Base-by-base conservation (phyloP, 1,139 yeast genomes). In the Diutina sp. region DNA sequence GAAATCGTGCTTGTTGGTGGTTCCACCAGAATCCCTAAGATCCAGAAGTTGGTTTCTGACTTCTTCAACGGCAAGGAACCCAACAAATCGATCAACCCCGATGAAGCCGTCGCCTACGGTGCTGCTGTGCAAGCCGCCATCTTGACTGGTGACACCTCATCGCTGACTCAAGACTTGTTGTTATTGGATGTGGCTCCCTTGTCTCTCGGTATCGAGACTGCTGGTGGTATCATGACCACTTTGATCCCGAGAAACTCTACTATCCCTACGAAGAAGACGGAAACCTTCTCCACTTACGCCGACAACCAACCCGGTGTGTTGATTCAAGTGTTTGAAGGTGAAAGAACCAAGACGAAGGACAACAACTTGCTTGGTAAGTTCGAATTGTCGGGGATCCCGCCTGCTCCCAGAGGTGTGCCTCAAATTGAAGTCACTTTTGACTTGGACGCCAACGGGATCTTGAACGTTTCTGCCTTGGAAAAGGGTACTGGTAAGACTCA, bases 11-110 rank as follows among this genome's bases (percentile, higher is more conserved):
- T 90, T 59, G 97, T 90, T 66, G 97, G 97, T 79, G 97, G 97
- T 76, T 90, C 97, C 55, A 90, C 97, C 60, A 90, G 97, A 84
- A 90, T 90, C 77, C 97, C 97, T 74, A 90, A 90, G 80, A 96
- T 90, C 63, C 97, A 89, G 79, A 87, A 87, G 73, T 80, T 90
- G 66, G 80, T 90, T 64, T 96, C 90, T 75, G 80, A 82, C 64
- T 90, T 76, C 82, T 90, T 90, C 73, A 86, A 86, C 69, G 96
- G 96, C 67, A 90, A 90, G 82, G 87, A 90, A 77, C 93, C 95
- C 58, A 85, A 95, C 63, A 90, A 89, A 81, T 95, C 96, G 76
- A 90, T 90, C 69, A 90, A 90, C 79, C 97, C 97, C 59, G 97
- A 90, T 76, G 81, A 77, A 69, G 81, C 81, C 62, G 81, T 77